phyloP scores from a whole-genome alignment of 495 filamentous ascomycete species.

The Lasiosphaeria miniovina region DNA sequence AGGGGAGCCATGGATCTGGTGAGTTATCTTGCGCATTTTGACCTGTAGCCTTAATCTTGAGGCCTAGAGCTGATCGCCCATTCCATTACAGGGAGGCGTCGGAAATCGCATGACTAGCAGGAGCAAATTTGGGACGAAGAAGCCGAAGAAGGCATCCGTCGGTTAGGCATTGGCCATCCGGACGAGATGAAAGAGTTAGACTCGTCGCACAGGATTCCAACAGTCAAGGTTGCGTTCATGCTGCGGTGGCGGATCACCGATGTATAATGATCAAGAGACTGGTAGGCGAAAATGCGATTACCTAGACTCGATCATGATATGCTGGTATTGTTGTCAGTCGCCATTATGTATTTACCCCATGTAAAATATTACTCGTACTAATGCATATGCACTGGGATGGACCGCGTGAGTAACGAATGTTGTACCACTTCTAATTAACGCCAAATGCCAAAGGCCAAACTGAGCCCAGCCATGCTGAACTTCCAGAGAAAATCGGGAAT shows the following conservation, averaged over 20 bases:
- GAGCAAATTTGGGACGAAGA: slow-evolving; percentile 98
- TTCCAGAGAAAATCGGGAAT: slow-evolving; percentile 3
- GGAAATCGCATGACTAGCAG: slow-evolving; percentile 74
- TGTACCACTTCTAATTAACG: background rate
- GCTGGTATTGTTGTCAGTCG: too few relatives aligned
- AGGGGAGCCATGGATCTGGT: slow-evolving; percentile 93
- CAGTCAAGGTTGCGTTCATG: too few relatives aligned
- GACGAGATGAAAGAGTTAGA: background rate
- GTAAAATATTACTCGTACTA: too few relatives aligned
- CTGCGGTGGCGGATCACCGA: too few relatives aligned
- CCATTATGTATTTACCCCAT: too few relatives aligned
- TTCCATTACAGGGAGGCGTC: slow-evolving; percentile 73
- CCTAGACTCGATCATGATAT: too few relatives aligned
- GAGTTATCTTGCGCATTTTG: slow-evolving; percentile 35
- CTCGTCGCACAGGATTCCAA: background rate
- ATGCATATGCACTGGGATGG: too few relatives aligned
- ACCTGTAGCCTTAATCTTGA: background rate
- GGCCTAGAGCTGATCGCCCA: background rate
- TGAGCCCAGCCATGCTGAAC: background rate
- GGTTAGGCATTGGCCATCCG: slow-evolving; percentile 21
- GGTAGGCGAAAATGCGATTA: too few relatives aligned
- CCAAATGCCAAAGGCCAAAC: background rate
- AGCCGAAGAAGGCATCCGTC: slow-evolving; percentile 72
- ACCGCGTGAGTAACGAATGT: background rate
- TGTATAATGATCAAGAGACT: too few relatives aligned